Conservation (phyloP, 2,329 filamentous ascomycete genomes). For the Ophiostoma perfectum region DNA sequence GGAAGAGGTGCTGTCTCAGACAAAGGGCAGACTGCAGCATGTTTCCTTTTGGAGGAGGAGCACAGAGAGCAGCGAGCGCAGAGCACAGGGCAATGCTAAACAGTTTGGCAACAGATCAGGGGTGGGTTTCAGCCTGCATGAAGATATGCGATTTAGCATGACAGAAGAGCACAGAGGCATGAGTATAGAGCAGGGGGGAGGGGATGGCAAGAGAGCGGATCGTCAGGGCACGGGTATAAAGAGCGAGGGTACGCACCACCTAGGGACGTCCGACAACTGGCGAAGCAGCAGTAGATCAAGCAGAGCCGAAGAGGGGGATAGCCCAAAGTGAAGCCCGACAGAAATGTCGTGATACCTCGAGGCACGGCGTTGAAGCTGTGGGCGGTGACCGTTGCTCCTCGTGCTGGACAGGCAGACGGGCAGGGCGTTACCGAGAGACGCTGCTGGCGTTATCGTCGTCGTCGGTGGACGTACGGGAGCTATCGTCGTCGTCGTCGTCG, state of each 20-base stretch:
- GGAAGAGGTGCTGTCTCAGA: constrained; percentile 37
- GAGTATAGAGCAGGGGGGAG: neutral
- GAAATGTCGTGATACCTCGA: constrained; percentile 18
- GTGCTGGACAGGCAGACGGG: neutral
- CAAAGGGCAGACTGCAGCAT: constrained; percentile 40
- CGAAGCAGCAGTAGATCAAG: neutral
- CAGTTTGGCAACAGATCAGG: constrained; percentile 9
- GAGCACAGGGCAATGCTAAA: too few relatives aligned
- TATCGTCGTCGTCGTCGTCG: neutral
- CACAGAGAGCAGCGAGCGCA: neutral
- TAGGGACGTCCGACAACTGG: too few relatives aligned
- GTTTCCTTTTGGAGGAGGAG: constrained; percentile 28
- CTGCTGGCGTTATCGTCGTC: neutral
- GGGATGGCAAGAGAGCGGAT: too few relatives aligned
- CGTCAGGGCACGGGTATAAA: neutral
- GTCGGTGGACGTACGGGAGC: neutral
- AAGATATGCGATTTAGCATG: constrained; percentile 17
- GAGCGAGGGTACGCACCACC: neutral
- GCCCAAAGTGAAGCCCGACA: neutral
- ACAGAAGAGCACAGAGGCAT: neutral
- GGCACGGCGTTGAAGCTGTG: neutral
- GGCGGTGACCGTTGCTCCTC: neutral
- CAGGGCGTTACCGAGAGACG: neutral
- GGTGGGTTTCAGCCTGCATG: constrained; percentile 21
- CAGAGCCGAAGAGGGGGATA: neutral